A percentile compares a stretch with the other conserved stretches of the same genome.
These are phyloP conservation scores for Eremochloa ophiuroides DNA, from an alignment of 176 grass and related monocot species.

Conservation along the genomic window DNA sequence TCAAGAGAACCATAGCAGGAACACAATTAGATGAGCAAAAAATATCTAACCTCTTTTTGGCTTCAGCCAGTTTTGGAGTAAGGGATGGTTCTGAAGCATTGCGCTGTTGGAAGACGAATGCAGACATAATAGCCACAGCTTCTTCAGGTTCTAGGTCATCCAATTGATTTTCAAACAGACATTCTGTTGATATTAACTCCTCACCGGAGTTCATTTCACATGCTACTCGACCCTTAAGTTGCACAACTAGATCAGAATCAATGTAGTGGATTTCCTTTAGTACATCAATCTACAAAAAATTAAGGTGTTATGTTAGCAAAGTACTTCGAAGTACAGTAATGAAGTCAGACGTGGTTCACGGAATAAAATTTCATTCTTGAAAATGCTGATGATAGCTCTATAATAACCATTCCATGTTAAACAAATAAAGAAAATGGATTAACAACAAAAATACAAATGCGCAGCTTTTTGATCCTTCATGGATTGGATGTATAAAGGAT, in stretches of 20 bases:
- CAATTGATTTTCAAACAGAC: slow-evolving; percentile 94
- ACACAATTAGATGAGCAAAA: background rate
- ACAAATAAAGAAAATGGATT: background rate
- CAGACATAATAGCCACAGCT: slow-evolving; percentile 92
- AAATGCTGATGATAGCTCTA: background rate
- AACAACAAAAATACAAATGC: background rate
- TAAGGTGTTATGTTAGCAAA: slow-evolving; percentile 1
- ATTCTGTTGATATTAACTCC: slow-evolving; percentile 89
- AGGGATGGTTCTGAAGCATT: slow-evolving; percentile 82
- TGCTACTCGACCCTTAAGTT: slow-evolving; percentile 93
- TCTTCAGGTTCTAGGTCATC: slow-evolving; percentile 94
- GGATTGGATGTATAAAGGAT: slow-evolving; percentile 7
- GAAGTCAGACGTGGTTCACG: background rate
- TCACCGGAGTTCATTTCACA: slow-evolving; percentile 97
- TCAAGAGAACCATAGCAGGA: background rate
- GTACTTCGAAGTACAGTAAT: background rate
- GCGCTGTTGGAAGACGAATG: slow-evolving; percentile 92
- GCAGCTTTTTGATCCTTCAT: background rate
- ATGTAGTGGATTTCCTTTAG: slow-evolving; percentile 83
- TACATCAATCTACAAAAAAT: slow-evolving; percentile 73
- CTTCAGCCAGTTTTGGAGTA: slow-evolving; percentile 69
- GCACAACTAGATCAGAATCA: slow-evolving; percentile 91
- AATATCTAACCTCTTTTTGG: slow-evolving; percentile 60
- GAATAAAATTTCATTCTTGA: background rate
- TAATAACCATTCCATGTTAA: background rate